Evolutionary conservation across 2,329 filamentous ascomycete genomes (phyloP).

Genomic region (Lojkania enalia): DNA sequence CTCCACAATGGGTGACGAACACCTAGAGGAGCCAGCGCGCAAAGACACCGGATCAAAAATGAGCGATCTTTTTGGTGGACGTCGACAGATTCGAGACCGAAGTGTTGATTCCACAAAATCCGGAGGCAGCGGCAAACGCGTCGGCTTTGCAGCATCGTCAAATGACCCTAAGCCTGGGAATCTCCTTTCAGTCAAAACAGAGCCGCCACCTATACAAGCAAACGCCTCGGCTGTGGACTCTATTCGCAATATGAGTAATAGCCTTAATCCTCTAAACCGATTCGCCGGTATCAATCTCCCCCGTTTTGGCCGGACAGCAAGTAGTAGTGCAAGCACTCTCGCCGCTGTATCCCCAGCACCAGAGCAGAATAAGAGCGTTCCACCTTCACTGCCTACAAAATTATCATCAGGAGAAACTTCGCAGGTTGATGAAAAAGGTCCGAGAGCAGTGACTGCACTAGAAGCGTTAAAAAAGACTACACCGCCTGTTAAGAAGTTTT

Average conservation of each 20-base stretch:
- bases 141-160: slow-evolving; percentile 49
- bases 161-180: slow-evolving; percentile 30
- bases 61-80: slow-evolving; percentile 71
- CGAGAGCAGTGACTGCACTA: slow-evolving; percentile 48
- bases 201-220: slow-evolving; percentile 24
- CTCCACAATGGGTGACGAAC: slow-evolving; percentile 53
- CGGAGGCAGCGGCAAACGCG: slow-evolving; percentile 63
- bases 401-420: slow-evolving; percentile 26
- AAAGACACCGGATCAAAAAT: slow-evolving; percentile 60
- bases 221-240: slow-evolving; percentile 72
- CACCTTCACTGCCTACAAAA: slow-evolving; percentile 22
- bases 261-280: slow-evolving; percentile 80
- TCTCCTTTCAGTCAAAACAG: slow-evolving; percentile 27
- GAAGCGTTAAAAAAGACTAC: slow-evolving; percentile 50
- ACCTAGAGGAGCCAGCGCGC: slow-evolving; percentile 24
- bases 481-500: slow-evolving; percentile 52
- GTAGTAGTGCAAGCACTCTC: slow-evolving; percentile 45
- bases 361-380: slow-evolving; percentile 36
- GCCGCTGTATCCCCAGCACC: slow-evolving; percentile 45
- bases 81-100: slow-evolving; percentile 66
- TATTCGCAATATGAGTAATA: slow-evolving; percentile 77
- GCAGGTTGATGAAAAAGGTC: slow-evolving; percentile 36
- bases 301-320: slow-evolving; percentile 67
- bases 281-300: slow-evolving; percentile 76
- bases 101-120: slow-evolving; percentile 76